Percentiles rank a stretch among this genome's conserved stretches.
Conservation (phyloP, 2,329 filamentous ascomycete genomes). For the Aspergillus vadensis region DNA sequence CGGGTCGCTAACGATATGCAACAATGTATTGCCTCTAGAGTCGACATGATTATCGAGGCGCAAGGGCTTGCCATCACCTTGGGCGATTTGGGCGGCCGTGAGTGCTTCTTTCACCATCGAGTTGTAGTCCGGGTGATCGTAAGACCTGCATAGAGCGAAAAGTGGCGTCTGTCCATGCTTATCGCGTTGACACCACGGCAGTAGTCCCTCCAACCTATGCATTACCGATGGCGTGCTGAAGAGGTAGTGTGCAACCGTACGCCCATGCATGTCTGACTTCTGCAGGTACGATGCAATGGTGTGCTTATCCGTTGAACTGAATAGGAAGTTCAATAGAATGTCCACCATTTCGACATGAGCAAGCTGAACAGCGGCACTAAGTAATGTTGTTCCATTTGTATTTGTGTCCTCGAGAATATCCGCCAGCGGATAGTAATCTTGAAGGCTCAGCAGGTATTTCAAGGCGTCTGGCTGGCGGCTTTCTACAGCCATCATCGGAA, state of each 20-base stretch:
- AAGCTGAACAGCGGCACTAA: constrained; percentile 88
- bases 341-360: constrained; percentile 75
- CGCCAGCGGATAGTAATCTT: constrained; percentile 71
- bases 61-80: constrained; percentile 76
- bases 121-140: constrained; percentile 85
- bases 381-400: constrained; percentile 82
- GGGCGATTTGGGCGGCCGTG: constrained; percentile 69
- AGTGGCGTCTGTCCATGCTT: constrained; percentile 97
- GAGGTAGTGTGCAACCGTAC: constrained; percentile 91
- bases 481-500: constrained; percentile 84
- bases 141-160: constrained; percentile 91
- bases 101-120: constrained; percentile 85
- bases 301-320: constrained; percentile 57
- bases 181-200: constrained; percentile 89
- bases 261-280: constrained; percentile 78
- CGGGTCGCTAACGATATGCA: constrained; percentile 93
- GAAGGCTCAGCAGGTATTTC: constrained; percentile 74
- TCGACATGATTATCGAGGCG: constrained; percentile 94
- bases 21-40: constrained; percentile 84
- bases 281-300: constrained; percentile 69
- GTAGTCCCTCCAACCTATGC: constrained; percentile 68
- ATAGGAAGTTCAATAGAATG: constrained; percentile 71
- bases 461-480: constrained; percentile 71
- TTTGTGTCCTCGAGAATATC: constrained; percentile 81
- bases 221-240: constrained; percentile 89